Percentiles rank a stretch among this genome's conserved stretches.
Evolutionary conservation across 1,284 basidiomycete species (phyloP).

Genomic region (Calocybe gambosa): DNA sequence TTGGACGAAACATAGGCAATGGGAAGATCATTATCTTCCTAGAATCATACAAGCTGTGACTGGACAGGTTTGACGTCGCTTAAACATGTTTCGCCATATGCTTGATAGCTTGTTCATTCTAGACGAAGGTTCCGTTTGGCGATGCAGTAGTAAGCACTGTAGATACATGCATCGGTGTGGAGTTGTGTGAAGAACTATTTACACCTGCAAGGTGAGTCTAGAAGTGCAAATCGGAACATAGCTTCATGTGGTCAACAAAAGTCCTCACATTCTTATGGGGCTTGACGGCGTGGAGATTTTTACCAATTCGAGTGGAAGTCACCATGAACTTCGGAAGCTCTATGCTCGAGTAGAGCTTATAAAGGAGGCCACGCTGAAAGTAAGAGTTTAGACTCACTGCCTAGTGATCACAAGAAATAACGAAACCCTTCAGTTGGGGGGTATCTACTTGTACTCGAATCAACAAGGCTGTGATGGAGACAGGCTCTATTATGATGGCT

Average conservation of each 20-base stretch:
- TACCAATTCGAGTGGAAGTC: slow-evolving; percentile 95
- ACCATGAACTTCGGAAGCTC: slow-evolving; percentile 95
- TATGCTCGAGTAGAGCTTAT: slow-evolving; percentile 90
- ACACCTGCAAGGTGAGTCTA: slow-evolving; percentile 78
- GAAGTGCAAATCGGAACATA: background rate
- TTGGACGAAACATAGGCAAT: slow-evolving; percentile 84
- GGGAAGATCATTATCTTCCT: slow-evolving; percentile 88
- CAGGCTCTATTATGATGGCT: slow-evolving; percentile 96
- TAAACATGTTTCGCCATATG: background rate
- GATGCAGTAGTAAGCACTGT: slow-evolving; percentile 89
- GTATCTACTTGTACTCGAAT: slow-evolving; percentile 96
- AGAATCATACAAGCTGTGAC: slow-evolving; percentile 82
- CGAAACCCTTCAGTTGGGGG: slow-evolving; percentile 66
- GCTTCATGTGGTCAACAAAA: slow-evolving; percentile 23
- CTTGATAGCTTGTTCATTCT: slow-evolving; percentile 1
- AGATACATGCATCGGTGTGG: slow-evolving; percentile 96
- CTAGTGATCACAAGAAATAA: background rate
- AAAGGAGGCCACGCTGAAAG: slow-evolving; percentile 95
- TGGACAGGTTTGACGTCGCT: slow-evolving; percentile 59
- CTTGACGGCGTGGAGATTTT: slow-evolving; percentile 98
- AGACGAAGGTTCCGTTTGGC: slow-evolving; percentile 90
- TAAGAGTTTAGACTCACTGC: slow-evolving; percentile 20
- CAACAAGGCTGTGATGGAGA: slow-evolving; percentile 99
- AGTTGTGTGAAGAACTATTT: slow-evolving; percentile 96
- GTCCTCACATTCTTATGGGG: slow-evolving; percentile 95